Evolutionary conservation across 2,329 filamentous ascomycete species (phyloP), one percentile per base, ranked within the genome.

Genomic region (Ilyonectria mors-panacis): DNA sequence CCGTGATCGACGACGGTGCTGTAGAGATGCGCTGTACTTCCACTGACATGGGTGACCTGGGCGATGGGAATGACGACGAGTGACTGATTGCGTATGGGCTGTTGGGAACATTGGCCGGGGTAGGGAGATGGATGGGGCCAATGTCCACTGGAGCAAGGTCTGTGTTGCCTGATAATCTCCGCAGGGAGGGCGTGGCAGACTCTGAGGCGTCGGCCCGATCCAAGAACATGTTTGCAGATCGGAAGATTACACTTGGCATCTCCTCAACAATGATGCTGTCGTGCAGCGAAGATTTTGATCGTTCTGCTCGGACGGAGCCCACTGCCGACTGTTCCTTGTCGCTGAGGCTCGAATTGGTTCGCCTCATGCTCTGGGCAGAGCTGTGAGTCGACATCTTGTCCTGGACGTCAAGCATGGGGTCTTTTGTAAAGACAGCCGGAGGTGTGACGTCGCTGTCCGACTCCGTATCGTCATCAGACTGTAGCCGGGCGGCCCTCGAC

Each of bases 11-110:
- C 1, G 93, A 95, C 6, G 92, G 89, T 2, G 93, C 91, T 2
- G 93, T 94, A 6, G 92, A 93, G 30, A 94, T 88, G 21, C 91
- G 88, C 59, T 93, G 91, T 1, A 88, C 88, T 69, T 95, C 93
- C 62, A 93, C 90, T 4, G 89, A 91, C 79, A 93, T 84, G 65
- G 90, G 85, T 66, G 91, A 88, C 59, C 92, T 88, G 0, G 92
- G 93, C 6, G 92, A 94, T 1, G 92, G 87, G 76, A 91, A 86
- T 0, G 92, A 92, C 0, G 92, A 89, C 56, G 89, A 84, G 69
- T 88, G 86, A 57, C 88, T 87, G 67, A 89, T 87, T 45, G 92
- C 88, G 59, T 91, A 89, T 9, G 92, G 91, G 78, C 91, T 90
- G 69, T 88, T 78, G n/a, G 88, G 86, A 33, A 83, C 81, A 63